These are phyloP conservation scores for Plectosphaerella cucumerina DNA, from an alignment of 2,329 filamentous ascomycete genomes.

Conservation along the genomic window DNA sequence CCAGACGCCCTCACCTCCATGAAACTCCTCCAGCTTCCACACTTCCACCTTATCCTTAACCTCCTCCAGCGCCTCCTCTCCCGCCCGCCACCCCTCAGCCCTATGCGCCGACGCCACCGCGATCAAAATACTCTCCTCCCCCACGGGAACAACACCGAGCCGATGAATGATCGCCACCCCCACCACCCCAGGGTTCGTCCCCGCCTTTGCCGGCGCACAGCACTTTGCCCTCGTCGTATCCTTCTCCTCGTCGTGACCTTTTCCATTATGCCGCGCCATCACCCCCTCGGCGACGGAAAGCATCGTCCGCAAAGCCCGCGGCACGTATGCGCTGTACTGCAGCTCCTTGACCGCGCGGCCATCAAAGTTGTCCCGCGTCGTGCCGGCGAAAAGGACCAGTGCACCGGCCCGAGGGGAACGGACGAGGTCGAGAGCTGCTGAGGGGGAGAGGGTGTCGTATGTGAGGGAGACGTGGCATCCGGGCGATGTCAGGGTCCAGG, in stretches of 20 bases:
- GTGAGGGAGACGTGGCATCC: constrained; percentile 62
- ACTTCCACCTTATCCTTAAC: constrained; percentile 89
- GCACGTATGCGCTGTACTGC: constrained; percentile 69
- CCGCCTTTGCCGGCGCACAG: constrained; percentile 22
- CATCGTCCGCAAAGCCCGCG: constrained; percentile 67
- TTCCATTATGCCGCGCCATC: neutral
- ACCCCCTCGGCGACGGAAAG: constrained; percentile 49
- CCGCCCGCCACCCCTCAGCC: constrained; percentile 79
- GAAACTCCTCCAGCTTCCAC: constrained; percentile 92
- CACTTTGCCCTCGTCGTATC: neutral
- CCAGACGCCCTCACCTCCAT: constrained; percentile 74
- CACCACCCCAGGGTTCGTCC: constrained; percentile 58
- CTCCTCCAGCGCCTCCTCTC: constrained; percentile 82
- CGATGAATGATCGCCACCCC: constrained; percentile 80
- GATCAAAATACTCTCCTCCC: constrained; percentile 90
- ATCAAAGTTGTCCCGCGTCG: constrained; percentile 71
- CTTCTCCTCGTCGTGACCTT: neutral
- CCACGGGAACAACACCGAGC: constrained; percentile 78
- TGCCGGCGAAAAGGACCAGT: constrained; percentile 73
- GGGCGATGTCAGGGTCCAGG: constrained; percentile 6
- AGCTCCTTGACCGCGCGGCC: constrained; percentile 69
- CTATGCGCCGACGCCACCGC: constrained; percentile 81
- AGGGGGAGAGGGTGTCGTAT: constrained; percentile 52
- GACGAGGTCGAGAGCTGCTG: constrained; percentile 59
- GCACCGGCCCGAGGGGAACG: constrained; percentile 71